Evolutionary conservation across 306 rosid genomes (phyloP), one percentile per base, ranked within the genome.

Genomic region (Hippophae rhamnoides): DNA sequence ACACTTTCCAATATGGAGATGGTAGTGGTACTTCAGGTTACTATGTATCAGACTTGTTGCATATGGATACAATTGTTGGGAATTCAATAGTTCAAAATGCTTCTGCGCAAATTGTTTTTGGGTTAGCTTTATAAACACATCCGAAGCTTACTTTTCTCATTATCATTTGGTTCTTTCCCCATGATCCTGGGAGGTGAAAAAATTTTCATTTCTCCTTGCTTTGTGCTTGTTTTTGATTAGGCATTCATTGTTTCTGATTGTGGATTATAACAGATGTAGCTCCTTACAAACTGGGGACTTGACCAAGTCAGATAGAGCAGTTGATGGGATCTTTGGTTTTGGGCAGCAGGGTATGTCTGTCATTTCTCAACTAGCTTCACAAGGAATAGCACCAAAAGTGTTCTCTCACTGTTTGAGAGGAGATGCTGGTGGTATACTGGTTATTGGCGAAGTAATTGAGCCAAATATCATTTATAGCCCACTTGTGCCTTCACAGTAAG

Each of bases 351-450:
- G 41, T 6, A 67, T 88, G 94, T 93, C 97, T 70, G 82, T 84
- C 44, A 74, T 93, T 65, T 93, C 99, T 5, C 99, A 93, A 60
- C 83, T 93, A n/a, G 66, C 97, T 59, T 84, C 95, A 11, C 97
- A 76, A 69, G 95, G 97, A 73, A 47, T 79, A 57, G 86, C 97
- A 26, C 90, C 99, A 8, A 84, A 79, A 60, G 86, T 74, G 47
- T 93, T 93, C 79, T 93, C 99, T 13, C 99, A 93, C 68, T 93
- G 99, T 72, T 82, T 93, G 71, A 88, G 73, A 66, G 99, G 99
- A 58, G 97, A 89, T 69, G 81, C 74, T 62, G 99, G 99, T 26
- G 99, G 99, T 41, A 78, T 89, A 63, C 71, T 93, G 84, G 99
- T 93, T 62, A 85, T 93, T 5, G 99, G 99, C 12, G 95, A 87